Evolutionary conservation across 768 basidiomycete species (phyloP), one percentile per base, ranked within the genome.

Genomic region (Lentinula sp.): DNA sequence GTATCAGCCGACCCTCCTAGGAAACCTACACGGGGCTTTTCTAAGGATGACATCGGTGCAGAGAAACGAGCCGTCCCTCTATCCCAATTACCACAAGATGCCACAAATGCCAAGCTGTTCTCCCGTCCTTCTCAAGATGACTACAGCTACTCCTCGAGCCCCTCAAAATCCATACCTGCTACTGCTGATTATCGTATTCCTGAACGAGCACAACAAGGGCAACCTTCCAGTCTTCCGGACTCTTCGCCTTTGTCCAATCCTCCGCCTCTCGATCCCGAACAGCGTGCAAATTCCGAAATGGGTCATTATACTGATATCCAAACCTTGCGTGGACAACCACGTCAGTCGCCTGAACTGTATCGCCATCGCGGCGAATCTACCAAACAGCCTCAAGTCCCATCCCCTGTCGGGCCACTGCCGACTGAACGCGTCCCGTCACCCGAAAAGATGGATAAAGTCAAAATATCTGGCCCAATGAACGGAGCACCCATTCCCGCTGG

Each of bases 401-500:
- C 85, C 3, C 76, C 86, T 55, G 71, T 69, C 52, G 64, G 78
- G 45, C 74, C 75, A 69, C 64, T 76, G 11, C 70, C 79, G 21
- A 77, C 77, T 5, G 86, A 88, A 60, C 76, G 85, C 50, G 72
- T 73, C 3, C 73, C 80, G 34, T 80, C 80, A 21, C 83, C 82
- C 50, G 83, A 80, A 64, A 83, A 80, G 65, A 75, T 74, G 6
- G 87, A 89, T 60, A 89, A 88, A 70, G 84, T 87, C 53, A 94
- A 95, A 74, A 97, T 98, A 54, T 95, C 93, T 16, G 91, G 85
- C 1, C 95, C 95, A 37, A 78, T 94, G 70, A 87, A 87, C 61
- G 93, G 92, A 7, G 84, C 84, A 13, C 91, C 88, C 46, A 90
- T 96, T 40, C 94, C 94, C 4, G 82, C 84, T 37, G 93, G 93